Conservation (phyloP, 768 basidiomycete species). For the Lactarius sp. region DNA sequence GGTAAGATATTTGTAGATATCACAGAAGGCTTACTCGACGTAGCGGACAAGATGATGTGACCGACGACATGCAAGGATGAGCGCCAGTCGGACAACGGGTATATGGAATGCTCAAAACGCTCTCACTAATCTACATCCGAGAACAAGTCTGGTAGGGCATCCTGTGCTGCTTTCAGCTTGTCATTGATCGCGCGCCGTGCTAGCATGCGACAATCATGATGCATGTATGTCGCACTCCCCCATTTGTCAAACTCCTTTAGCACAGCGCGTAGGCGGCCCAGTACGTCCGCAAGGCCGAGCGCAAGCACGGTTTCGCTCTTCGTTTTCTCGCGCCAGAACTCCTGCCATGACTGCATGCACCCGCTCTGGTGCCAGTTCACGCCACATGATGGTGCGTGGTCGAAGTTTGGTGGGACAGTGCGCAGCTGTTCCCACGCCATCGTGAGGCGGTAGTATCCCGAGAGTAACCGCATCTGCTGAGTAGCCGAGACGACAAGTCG, state of each 20-base stretch:
- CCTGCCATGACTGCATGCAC: constrained; percentile 67
- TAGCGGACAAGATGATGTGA: too few species aligned
- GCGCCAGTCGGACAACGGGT: background rate
- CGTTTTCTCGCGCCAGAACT: constrained; percentile 78
- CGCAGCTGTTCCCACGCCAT: constrained; percentile 63
- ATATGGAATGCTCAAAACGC: too few species aligned
- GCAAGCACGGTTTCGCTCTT: constrained; percentile 54
- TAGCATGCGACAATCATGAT: constrained; percentile 60
- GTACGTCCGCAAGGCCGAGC: constrained; percentile 59
- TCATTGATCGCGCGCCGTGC: constrained; percentile 56
- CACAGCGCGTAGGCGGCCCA: constrained; percentile 58
- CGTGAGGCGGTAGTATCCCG: constrained; percentile 66
- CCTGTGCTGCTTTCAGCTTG: constrained; percentile 51
- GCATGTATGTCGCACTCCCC: constrained; percentile 75
- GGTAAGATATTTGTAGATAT: too few species aligned
- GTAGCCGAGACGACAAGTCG: constrained; percentile 48
- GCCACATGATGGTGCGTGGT: constrained; percentile 57
- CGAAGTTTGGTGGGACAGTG: constrained; percentile 51
- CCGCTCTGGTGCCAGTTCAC: constrained; percentile 70
- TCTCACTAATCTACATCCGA: constrained; percentile 30
- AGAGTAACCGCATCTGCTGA: constrained; percentile 62
- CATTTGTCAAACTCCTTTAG: constrained; percentile 65
- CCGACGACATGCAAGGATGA: background rate
- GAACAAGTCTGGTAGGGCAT: constrained; percentile 61
- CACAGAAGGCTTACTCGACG: too few species aligned